These are phyloP conservation scores for Chenopodium suecicum DNA, from an alignment of 148 eudicot genomes.

Conservation along the genomic window DNA sequence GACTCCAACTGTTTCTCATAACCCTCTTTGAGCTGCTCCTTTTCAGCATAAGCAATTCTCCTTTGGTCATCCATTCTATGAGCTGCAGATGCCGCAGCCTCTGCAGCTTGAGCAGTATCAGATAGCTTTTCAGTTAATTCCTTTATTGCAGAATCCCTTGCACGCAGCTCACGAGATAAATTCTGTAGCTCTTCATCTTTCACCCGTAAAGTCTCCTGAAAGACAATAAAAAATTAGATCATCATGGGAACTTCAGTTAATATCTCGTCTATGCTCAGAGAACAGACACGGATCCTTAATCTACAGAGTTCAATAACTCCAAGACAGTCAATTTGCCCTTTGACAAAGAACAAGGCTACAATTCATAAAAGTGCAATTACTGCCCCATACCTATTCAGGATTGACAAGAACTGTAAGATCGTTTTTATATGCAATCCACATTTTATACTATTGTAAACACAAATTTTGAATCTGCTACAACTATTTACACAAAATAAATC, in stretches of 20 bases:
- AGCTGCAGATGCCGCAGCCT: conserved; percentile 97
- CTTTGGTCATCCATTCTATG: conserved; percentile 93
- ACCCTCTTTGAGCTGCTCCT: conserved; percentile 61
- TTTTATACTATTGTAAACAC: neutral
- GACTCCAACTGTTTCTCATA: conserved; percentile 57
- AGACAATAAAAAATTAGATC: neutral
- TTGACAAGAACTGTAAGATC: neutral
- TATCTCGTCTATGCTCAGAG: neutral
- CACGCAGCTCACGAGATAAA: conserved; percentile 83
- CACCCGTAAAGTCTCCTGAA: conserved; percentile 83
- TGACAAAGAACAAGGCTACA: neutral
- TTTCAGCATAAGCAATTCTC: conserved; percentile 70
- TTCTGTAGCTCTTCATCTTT: conserved; percentile 96
- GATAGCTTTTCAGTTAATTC: conserved; percentile 83
- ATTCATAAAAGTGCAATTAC: neutral
- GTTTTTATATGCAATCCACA: neutral
- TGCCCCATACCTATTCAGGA: neutral
- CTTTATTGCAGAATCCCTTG: conserved; percentile 83
- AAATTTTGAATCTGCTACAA: too few relatives aligned
- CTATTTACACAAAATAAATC: too few relatives aligned
- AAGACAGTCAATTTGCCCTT: neutral
- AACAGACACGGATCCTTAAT: neutral
- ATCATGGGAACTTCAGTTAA: neutral
- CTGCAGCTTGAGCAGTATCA: conserved; percentile 96
- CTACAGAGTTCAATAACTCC: neutral